Base-by-base conservation (phyloP, 352 stramenopile genomes). In the Phytopythium oedochilum region DNA sequence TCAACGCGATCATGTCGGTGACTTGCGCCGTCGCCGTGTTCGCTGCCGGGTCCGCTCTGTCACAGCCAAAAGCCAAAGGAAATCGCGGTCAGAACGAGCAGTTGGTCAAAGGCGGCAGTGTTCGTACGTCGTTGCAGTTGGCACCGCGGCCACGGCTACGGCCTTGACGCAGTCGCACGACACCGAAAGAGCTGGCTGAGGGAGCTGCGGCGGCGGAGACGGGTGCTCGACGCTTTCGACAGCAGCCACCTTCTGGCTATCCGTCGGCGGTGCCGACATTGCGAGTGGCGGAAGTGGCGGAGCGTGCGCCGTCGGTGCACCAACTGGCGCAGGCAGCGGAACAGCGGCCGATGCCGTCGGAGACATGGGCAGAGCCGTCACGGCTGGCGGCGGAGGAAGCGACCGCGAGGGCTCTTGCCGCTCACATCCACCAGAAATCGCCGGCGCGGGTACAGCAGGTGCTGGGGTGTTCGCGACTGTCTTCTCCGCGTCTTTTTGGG, bases 401-500 rank as follows among this genome's bases (percentile, higher is more conserved):
- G 54, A 54, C 23, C 51, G 61, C 23, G 55, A 8, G 18, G 57
- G 3, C 32, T 43, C 39, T 44, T 60, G 50, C 26, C 38, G 42
- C 34, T 39, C 32, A 38, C 53, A 23, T 12, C 52, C 38, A 40
- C 36, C 12, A 25, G 29, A 31, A 9, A 8, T 46, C 11, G 53
- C 31, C 6, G 61, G 9, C 8, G 29, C 42, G 31, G 32, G 25
- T 1, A 28, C 18, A 5, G 47, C 40, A 12, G 55, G n/a, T 11
- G 35, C 20, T 25, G 29, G 28, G n/a, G 15, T 51, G 20, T 47
- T 40, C 14, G 67, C 20, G 20, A 72, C 47, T 17, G 49, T 42
- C 36, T 70, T 69, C 10, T 66, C 64, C 0, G 66, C 63, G 11
- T 78, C 66, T 29, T 73, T 61, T 50, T 89, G 79, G 22, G 77